Base-by-base conservation (phyloP, 2,329 filamentous ascomycete species). In the Penicillium thymicola region DNA sequence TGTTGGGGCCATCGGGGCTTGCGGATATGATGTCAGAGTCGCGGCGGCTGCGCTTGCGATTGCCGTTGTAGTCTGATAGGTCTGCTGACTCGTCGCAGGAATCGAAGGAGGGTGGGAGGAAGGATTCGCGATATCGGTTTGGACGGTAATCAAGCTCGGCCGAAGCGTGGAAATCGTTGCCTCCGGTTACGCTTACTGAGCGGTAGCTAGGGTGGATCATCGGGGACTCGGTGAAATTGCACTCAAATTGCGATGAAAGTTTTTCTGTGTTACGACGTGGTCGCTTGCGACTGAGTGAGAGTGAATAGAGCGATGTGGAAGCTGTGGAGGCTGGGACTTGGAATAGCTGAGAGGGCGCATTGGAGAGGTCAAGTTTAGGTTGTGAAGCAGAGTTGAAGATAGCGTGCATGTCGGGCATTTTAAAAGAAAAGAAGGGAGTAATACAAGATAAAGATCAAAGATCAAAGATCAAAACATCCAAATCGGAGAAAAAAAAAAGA, bases 61-160 rank as follows among this genome's bases (percentile, higher is more conserved):
- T 67, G 14, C 63, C 63, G 43, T 50, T 61, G 18, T 55, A 58
- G 34, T 66, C 64, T 18, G 63, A 38, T 43, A 25, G 52, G 14
- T 51, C 48, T 50, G 65, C 38, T 8, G 66, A 65, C 11, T 70
- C 66, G 38, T 69, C 59, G 25, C 67, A 68, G 25, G 53, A 64
- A 58, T 69, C 68, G 7, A 72, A 63, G 18, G 67, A 61, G 3
- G 62, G 64, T 18, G 64, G 62, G 10, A 59, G 62, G 40, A 63
- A 65, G 10, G 59, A 64, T 40, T 74, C 67, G 40, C 67, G 69
- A 61, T 77, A 78, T 48, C 76, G 70, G 64, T 72, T 78, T 27
- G 75, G 75, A 49, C 76, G 70, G 57, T 76, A 76, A 59, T 77
- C 75, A 47, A 72, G 53, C 54, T 76, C 75, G 11, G 68, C 67